phyloP scores from a whole-genome alignment of 371 early-diverging fungal genomes.

The Mortierella sp. region DNA sequence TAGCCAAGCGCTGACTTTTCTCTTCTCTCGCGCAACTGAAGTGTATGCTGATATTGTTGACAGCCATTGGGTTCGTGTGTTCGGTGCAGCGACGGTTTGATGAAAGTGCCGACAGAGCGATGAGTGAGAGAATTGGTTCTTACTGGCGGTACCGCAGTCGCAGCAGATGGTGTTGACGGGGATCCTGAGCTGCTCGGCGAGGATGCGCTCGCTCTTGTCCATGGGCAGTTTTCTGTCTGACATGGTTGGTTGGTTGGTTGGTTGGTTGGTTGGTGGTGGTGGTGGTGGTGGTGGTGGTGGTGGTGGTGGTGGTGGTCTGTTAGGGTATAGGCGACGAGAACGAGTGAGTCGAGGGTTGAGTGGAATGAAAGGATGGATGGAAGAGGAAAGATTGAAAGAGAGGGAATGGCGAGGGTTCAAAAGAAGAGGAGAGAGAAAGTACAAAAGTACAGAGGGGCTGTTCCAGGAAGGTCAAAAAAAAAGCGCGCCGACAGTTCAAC shows the following conservation, averaged over 20 bases:
- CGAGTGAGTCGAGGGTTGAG: background rate
- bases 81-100: no score
- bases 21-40: background rate
- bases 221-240: constrained; percentile 51
- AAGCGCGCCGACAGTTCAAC: no score
- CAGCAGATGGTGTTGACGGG: constrained; percentile 87
- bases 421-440: background rate
- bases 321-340: no score
- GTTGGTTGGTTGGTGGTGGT: background rate
- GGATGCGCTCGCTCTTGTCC: constrained; percentile 67
- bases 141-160: constrained; percentile 85
- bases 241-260: constrained; percentile 17
- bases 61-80: no score
- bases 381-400: background rate
- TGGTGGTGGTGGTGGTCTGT: background rate
- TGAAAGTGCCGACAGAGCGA: no score
- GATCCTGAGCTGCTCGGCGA: constrained; percentile 76
- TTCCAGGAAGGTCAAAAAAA: background rate
- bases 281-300: background rate
- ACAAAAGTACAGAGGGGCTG: background rate
- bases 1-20: background rate
- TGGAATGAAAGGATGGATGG: background rate
- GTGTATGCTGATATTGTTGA: no score
- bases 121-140: constrained; percentile 8
- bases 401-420: background rate